A percentile compares a stretch with the other conserved stretches of the same genome.
These are phyloP conservation scores for Boeremia exigua DNA, from an alignment of 2,329 filamentous ascomycete genomes.

Conservation along the genomic window DNA sequence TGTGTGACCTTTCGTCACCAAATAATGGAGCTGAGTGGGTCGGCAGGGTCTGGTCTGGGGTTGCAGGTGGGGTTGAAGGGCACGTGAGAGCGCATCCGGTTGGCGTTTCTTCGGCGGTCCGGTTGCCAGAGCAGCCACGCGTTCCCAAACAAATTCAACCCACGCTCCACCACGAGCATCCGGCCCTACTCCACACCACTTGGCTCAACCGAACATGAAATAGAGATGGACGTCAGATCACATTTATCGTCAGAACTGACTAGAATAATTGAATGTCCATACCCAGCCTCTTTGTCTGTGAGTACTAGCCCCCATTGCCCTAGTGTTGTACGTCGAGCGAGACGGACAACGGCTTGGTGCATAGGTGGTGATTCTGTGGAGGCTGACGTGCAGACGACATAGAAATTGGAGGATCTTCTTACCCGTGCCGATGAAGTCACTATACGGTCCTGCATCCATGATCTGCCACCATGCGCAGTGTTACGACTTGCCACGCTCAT, in stretches of 20 bases:
- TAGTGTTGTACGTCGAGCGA: conserved; percentile 17
- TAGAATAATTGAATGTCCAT: conserved; percentile 56
- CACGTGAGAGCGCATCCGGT: conserved; percentile 13
- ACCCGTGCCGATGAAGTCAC: conserved; percentile 38
- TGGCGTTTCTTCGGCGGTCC: conserved; percentile 11
- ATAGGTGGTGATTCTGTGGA: conserved; percentile 20
- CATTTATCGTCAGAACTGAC: conserved; percentile 52
- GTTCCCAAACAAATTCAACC: conserved; percentile 20
- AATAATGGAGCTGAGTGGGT: not conserved
- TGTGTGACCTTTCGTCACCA: not conserved
- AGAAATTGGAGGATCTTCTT: conserved; percentile 49
- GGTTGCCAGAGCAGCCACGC: conserved; percentile 27
- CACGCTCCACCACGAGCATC: conserved; percentile 18
- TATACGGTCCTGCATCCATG: conserved; percentile 54
- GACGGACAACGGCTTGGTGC: conserved; percentile 29
- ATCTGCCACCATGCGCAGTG: conserved; percentile 58
- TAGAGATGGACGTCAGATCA: conserved; percentile 17
- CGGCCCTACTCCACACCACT: conserved; percentile 9
- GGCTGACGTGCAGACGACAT: conserved; percentile 32
- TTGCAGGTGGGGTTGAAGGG: not conserved
- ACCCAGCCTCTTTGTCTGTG: conserved; percentile 59
- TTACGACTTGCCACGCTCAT: conserved; percentile 50
- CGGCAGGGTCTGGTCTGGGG: not conserved
- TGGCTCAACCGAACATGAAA: conserved; percentile 23
- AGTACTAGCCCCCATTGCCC: conserved; percentile 26